Base-by-base conservation (phyloP, 805 yeast genomes). In the Sungouiella thailandica region DNA sequence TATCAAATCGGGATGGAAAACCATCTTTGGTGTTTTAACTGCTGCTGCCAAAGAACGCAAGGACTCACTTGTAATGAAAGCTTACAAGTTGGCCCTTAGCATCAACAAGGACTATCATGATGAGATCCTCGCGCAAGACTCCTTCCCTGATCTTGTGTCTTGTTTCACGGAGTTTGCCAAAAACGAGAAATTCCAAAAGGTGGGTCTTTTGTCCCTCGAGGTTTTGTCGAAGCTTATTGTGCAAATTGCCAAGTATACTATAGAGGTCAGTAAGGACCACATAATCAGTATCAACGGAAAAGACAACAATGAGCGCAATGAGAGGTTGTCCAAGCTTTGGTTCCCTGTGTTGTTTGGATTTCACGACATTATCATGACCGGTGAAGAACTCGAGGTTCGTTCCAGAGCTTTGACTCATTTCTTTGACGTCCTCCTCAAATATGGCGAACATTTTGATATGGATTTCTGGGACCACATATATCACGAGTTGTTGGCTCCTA, bases 1-100 rank as follows among this genome's bases (percentile, higher is more conserved):
- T 37, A 83, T 93, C 43, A 81, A 78, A 53, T 88, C 97, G 13
- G 99, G 99, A 29, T 93, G 99, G 99, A 76, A 76, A 40, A 80
- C 97, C 0, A 80, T 94, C 34, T 78, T 93, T 50, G 83, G 78
- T 17, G 83, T 86, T 2, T 74, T 90, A 43, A 75, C 80, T 4
- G 78, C 72, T 32, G 87, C 94, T 4, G 90, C 95, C 3, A 65
- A 62, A 30, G 79, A 74, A 14, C 60, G 63, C 18, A 66, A 68
- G 35, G 88, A 79, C 44, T 46, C 69, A 5, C 63, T 83, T 39
- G 89, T 86, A 1, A 52, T 61, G 26, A 78, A 77, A 38, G 78
- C 89, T 0, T 83, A 72, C 54, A 72, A 75, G 18, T 68, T 83
- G 52, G 76, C 81, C 4, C 74, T 72, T 37, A 67, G 72, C 53